Conservation (phyloP, 208 protist species). For the Ichthyophonus hoferi region DNA sequence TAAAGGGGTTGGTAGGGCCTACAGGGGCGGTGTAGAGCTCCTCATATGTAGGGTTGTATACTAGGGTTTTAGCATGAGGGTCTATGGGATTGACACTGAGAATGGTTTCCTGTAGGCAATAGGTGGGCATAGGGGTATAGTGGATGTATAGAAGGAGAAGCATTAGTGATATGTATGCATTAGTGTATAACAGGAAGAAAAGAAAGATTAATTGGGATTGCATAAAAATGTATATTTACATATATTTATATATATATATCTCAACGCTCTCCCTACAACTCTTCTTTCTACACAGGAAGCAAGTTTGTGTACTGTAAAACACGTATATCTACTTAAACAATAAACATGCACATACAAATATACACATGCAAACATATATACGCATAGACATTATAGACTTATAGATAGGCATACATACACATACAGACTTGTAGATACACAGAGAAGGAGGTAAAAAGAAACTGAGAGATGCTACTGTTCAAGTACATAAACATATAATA, state of each 20-base stretch:
- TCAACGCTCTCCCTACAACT: no score
- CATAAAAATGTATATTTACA: no score
- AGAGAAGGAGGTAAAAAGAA: no score
- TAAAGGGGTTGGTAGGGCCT: conserved; percentile 45
- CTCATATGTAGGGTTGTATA: conserved; percentile 46
- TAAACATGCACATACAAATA: neutral
- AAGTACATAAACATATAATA: no score
- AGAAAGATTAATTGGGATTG: no score
- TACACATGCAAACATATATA: neutral
- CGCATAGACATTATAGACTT: neutral
- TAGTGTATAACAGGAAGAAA: neutral
- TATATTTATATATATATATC: no score
- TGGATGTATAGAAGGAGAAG: neutral
- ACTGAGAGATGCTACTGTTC: no score
- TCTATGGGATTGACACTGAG: conserved; percentile 1
- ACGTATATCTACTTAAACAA: no score
- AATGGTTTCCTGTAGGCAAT: neutral
- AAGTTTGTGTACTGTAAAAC: no score
- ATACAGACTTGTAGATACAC: no score
- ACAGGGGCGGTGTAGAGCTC: conserved; percentile 44
- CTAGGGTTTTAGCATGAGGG: conserved; percentile 23
- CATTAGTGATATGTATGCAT: neutral
- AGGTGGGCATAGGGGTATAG: neutral
- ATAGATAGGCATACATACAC: no score
- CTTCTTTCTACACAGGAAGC: no score